Base-by-base conservation (phyloP, 805 yeast genomes). In the Candida palmyrensis region DNA sequence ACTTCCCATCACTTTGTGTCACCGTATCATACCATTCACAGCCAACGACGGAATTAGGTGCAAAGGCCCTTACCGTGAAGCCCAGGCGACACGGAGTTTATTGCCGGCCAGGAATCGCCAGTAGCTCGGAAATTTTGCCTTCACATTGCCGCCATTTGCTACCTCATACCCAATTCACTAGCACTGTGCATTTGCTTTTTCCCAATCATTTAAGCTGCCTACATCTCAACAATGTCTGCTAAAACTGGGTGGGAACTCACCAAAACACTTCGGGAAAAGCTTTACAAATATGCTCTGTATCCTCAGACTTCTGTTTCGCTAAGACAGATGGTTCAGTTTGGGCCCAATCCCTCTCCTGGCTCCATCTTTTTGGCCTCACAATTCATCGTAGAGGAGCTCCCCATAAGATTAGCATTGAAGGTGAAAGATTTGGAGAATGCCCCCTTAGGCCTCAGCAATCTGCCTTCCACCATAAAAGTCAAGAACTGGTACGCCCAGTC, bases 291-390 rank as follows among this genome's bases (percentile, higher is more conserved):
- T 63, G 88, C 95, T 3, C 66, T 71, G 33, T 70, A 79, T 41
- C 82, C 87, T 9, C 92, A 89, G 28, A 84, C 95, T 2, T 88
- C 94, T 1, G 86, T 87, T 3, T 79, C 88, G 3, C 62, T 87
- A 39, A 69, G 87, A 37, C 95, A 86, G 55, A 86, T 87, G 95
- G 96, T 87, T 13, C 92, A 84, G 51, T 83, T 87, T 61, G 96
- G 96, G 3, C 78, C 81, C 7, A 65, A 72, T 28, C 92, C 95
- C 5, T 70, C 75, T 20, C 84, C 83, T 10, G 95, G 94, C 3
- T 74, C 83, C 8, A 62, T 85, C 25, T 88, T 82, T 53, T 71
- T 84, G 29, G 95, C 95, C 1, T 81, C 89, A 5, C 84, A 82
- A 53, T 87, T 87, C 51, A 78, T 83, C 7, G 85, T 82, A 1